These are phyloP conservation scores for Daldinia loculata DNA, from an alignment of 495 filamentous ascomycete species.

Conservation along the genomic window DNA sequence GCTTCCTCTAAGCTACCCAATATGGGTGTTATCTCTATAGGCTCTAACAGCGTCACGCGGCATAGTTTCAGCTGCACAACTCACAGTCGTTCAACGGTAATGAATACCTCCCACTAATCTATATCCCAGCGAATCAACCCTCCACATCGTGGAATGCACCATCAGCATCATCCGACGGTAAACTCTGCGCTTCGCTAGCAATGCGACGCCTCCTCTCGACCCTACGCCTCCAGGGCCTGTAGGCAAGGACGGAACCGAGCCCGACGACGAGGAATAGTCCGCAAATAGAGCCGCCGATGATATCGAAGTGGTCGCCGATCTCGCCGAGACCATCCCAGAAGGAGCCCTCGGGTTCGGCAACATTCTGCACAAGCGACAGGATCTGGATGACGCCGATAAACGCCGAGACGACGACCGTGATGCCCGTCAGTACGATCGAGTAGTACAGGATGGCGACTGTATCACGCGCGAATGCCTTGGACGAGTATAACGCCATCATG, in stretches of 20 bases:
- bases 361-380: slow-evolving; percentile 76
- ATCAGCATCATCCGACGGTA: slow-evolving; percentile 25
- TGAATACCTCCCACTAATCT: not conserved
- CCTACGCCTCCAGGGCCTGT: slow-evolving; percentile 76
- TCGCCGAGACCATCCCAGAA: slow-evolving; percentile 89
- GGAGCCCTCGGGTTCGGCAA: slow-evolving; percentile 72
- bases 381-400: slow-evolving; percentile 88
- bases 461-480: slow-evolving; percentile 75
- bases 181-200: slow-evolving; percentile 4
- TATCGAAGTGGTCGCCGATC: slow-evolving; percentile 83
- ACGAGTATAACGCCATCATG: slow-evolving; percentile 94
- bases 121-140: not conserved
- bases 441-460: slow-evolving; percentile 91
- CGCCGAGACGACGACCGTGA: slow-evolving; percentile 88
- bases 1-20: not conserved
- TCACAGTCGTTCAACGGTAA: not conserved
- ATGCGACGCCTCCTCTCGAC: slow-evolving; percentile 42
- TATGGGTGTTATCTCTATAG: no score
- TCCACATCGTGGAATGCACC: slow-evolving; percentile 32
- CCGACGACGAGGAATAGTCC: slow-evolving; percentile 83
- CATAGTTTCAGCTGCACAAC: no score
- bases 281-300: slow-evolving; percentile 86
- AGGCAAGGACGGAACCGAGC: slow-evolving; percentile 71
- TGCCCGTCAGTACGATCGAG: slow-evolving; percentile 84
- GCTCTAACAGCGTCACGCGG: no score